A percentile compares a stretch with the other conserved stretches of the same genome.
Evolutionary conservation across 768 basidiomycete genomes (phyloP).

Genomic region (Strobilomyces dryophilus): DNA sequence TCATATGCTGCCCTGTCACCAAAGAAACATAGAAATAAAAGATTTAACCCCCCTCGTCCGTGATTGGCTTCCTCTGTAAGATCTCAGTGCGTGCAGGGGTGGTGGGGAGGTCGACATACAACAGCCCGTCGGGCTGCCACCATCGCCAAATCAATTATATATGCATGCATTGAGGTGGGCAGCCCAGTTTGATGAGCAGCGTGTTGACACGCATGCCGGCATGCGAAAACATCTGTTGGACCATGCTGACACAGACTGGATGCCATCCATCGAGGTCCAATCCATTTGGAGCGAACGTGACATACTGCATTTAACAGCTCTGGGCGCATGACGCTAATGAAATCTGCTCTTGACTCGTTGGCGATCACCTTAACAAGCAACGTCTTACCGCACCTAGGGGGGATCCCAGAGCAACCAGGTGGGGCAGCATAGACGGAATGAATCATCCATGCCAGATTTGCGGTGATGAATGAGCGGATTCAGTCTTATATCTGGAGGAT

Average conservation of each 20-base stretch:
- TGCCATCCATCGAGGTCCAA: neutral
- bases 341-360: neutral
- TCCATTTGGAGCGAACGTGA: neutral
- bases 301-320: neutral
- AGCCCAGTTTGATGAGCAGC: neutral
- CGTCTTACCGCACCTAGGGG: neutral
- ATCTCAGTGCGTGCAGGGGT: slow-evolving; percentile 79
- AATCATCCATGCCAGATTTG: too few relatives aligned
- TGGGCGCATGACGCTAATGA: neutral
- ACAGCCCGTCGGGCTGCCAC: slow-evolving; percentile 89
- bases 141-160: slow-evolving; percentile 95
- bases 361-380: neutral
- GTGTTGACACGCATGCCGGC: neutral
- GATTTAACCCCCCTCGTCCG: neutral
- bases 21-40: too few relatives aligned
- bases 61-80: slow-evolving; percentile 27
- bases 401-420: neutral
- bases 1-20: too few relatives aligned
- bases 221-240: neutral
- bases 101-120: slow-evolving; percentile 87
- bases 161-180: neutral
- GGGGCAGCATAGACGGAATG: too few relatives aligned
- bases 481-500: too few relatives aligned
- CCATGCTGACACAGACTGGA: neutral
- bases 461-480: too few relatives aligned